A percentile compares a stretch with the other conserved stretches of the same genome.
phyloP scores from a whole-genome alignment of 768 basidiomycete species.

The Mycena pura region DNA sequence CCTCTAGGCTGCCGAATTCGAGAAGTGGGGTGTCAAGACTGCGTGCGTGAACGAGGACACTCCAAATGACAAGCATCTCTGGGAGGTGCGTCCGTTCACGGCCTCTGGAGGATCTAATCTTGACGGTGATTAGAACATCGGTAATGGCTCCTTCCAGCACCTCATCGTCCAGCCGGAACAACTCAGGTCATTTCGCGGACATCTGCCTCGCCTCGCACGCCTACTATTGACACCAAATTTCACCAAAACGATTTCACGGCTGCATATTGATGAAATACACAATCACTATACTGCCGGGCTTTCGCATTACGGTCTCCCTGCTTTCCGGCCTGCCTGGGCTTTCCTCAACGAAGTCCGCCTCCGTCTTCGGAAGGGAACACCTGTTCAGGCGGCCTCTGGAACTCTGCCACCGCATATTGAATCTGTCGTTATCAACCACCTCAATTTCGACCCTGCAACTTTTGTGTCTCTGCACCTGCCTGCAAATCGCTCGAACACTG shows the following conservation, averaged over 20 bases:
- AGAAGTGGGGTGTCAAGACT: background rate
- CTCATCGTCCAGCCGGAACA: conserved; percentile 28
- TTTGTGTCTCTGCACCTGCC: conserved; percentile 24
- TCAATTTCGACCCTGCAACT: background rate
- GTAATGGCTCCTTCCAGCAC: conserved; percentile 6
- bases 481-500: conserved; percentile 36
- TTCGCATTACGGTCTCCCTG: conserved; percentile 22
- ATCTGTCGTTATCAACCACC: conserved; percentile 19
- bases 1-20: conserved; percentile 8
- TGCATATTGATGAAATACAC: conserved; percentile 36
- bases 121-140: conserved; percentile 11
- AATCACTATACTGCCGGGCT: conserved; percentile 30
- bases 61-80: background rate
- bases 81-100: background rate
- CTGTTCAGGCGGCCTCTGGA: conserved; percentile 27
- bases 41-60: conserved; percentile 3
- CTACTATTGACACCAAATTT: conserved; percentile 14
- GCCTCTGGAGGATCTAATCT: too few relatives aligned
- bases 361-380: conserved; percentile 10
- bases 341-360: conserved; percentile 25
- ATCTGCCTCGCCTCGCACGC: conserved; percentile 22
- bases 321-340: conserved; percentile 35
- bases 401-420: conserved; percentile 33
- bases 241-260: background rate
- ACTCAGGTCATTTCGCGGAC: conserved; percentile 18